phyloP scores from a whole-genome alignment of 495 filamentous ascomycete genomes.

The Filosporella fistucella region DNA sequence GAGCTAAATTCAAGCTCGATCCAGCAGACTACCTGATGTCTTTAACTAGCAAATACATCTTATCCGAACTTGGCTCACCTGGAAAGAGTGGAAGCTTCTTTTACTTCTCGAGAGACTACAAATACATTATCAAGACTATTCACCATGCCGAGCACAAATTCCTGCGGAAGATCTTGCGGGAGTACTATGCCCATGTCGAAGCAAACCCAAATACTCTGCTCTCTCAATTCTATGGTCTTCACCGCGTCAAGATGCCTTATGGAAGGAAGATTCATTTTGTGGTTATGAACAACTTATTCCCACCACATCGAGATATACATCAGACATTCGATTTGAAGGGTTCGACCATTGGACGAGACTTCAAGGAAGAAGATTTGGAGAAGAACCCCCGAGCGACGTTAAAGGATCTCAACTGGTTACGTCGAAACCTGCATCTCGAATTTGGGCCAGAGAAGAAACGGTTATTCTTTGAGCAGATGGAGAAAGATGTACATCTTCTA shows the following conservation, averaged over 20 bases:
- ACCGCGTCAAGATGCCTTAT: conserved; percentile 97
- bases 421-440: conserved; percentile 78
- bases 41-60: conserved; percentile 95
- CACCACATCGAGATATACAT: conserved; percentile 95
- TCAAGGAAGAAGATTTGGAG: conserved; percentile 80
- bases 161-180: conserved; percentile 82
- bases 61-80: conserved; percentile 94
- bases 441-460: conserved; percentile 83
- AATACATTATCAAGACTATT: conserved; percentile 99
- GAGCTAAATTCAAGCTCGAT: conserved; percentile 83
- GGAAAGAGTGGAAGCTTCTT: conserved; percentile 99
- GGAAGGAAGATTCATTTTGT: conserved; percentile 99
- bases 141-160: conserved; percentile 96
- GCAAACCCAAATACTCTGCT: conserved; percentile 93
- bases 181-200: conserved; percentile 92
- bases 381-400: conserved; percentile 88
- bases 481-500: conserved; percentile 78
- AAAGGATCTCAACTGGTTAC: conserved; percentile 97
- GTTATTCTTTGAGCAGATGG: conserved; percentile 81
- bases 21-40: conserved; percentile 98
- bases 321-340: conserved; percentile 96
- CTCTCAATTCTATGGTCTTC: conserved; percentile 96
- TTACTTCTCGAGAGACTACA: conserved; percentile 99
- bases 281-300: conserved; percentile 99
- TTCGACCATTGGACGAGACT: conserved; percentile 91